phyloP scores from a whole-genome alignment of 169 alveolate species.

The Babesia microti region DNA sequence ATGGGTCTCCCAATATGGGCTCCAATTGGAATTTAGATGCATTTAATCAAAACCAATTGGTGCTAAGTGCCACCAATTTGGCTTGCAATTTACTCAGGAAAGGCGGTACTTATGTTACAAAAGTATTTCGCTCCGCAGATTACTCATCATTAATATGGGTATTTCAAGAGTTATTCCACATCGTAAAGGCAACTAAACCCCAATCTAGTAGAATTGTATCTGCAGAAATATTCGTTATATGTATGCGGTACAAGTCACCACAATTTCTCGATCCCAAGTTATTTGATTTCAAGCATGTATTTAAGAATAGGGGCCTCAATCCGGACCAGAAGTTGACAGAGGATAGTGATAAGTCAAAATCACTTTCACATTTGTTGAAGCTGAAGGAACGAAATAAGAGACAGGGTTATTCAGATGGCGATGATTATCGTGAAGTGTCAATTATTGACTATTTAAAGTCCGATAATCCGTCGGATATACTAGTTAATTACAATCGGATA shows the following conservation, averaged over 20 bases:
- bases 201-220: constrained; percentile 91
- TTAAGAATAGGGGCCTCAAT: constrained; percentile 58
- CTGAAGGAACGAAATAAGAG: constrained; percentile 61
- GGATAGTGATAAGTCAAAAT: constrained; percentile 35
- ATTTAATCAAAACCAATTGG: constrained; percentile 89
- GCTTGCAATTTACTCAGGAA: constrained; percentile 71
- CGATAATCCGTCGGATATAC: constrained; percentile 58
- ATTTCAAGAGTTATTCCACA: constrained; percentile 85
- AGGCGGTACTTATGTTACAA: constrained; percentile 55
- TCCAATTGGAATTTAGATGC: constrained; percentile 96
- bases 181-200: constrained; percentile 97
- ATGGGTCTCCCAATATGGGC: constrained; percentile 99
- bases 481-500: constrained; percentile 50
- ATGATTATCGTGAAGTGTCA: constrained; percentile 58
- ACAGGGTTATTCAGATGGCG: constrained; percentile 74
- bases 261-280: constrained; percentile 84
- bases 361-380: constrained; percentile 59
- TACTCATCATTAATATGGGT: constrained; percentile 93
- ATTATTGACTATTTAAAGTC: constrained; percentile 56
- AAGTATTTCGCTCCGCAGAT: constrained; percentile 83
- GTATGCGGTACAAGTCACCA: constrained; percentile 88
- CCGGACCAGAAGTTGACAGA: constrained; percentile 11
- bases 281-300: constrained; percentile 88
- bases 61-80: constrained; percentile 80
- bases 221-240: constrained; percentile 95